A percentile compares a stretch with the other conserved stretches of the same genome.
These are phyloP conservation scores for Fusarium tupiense DNA, from an alignment of 2,329 filamentous ascomycete genomes.

Conservation along the genomic window DNA sequence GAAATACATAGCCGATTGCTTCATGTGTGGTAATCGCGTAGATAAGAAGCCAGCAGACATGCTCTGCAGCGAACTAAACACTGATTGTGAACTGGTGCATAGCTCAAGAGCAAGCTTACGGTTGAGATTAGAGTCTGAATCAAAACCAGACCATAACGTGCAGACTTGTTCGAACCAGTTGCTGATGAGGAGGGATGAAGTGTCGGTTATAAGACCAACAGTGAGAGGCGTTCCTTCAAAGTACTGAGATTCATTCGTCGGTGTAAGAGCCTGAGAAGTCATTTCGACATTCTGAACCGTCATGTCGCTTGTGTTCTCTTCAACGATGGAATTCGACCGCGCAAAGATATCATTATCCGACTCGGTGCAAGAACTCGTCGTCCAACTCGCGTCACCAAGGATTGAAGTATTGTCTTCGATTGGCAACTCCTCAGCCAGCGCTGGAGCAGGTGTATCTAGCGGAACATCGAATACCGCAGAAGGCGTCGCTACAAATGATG, in stretches of 20 bases:
- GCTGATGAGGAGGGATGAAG: constrained; percentile 48
- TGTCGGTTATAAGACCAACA: constrained; percentile 42
- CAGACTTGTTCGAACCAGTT: constrained; percentile 55
- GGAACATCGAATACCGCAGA: background rate
- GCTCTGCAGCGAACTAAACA: constrained; percentile 52
- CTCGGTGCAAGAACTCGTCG: constrained; percentile 24
- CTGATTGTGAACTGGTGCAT: constrained; percentile 50
- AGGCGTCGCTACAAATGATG: background rate
- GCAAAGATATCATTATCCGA: constrained; percentile 25
- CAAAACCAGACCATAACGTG: constrained; percentile 53
- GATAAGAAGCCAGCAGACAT: constrained; percentile 54
- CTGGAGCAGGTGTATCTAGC: background rate
- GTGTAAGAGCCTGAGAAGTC: constrained; percentile 2
- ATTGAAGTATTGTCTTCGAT: constrained; percentile 12
- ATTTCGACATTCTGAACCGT: constrained; percentile 8
- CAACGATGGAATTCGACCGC: constrained; percentile 6
- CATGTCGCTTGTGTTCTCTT: background rate
- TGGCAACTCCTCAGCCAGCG: constrained; percentile 5
- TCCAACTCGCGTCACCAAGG: constrained; percentile 23
- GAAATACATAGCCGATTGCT: constrained; percentile 47
- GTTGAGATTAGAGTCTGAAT: constrained; percentile 52
- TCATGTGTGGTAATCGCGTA: constrained; percentile 49
- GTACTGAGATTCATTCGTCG: constrained; percentile 18
- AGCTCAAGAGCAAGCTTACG: constrained; percentile 50
- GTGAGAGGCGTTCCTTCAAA: constrained; percentile 23